A percentile compares a stretch with the other conserved stretches of the same genome.
phyloP scores from a whole-genome alignment of 164 flowering plant genomes.

The Magnolia changhungtana region DNA sequence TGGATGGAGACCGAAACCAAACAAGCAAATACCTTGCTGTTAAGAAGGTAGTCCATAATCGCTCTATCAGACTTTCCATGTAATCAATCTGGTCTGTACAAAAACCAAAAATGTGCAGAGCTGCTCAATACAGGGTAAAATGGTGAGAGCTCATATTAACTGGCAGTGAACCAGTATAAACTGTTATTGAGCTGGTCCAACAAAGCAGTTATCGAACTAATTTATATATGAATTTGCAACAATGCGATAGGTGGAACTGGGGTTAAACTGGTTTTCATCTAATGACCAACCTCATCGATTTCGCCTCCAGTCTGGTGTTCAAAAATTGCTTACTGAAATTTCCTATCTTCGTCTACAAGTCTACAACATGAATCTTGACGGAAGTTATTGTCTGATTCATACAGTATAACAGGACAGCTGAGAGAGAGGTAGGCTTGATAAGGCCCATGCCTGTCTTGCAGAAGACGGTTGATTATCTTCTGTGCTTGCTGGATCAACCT shows the following conservation, averaged over 20 bases:
- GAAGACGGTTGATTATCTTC: slow-evolving; percentile 78
- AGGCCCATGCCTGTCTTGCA: slow-evolving; percentile 90
- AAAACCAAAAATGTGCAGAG: background rate
- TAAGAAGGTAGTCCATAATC: slow-evolving; percentile 63
- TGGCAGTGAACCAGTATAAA: background rate
- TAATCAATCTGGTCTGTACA: background rate
- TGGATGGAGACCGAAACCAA: slow-evolving; percentile 93
- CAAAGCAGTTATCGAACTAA: background rate
- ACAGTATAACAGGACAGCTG: slow-evolving; percentile 95
- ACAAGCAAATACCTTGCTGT: slow-evolving; percentile 75
- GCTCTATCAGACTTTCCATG: background rate
- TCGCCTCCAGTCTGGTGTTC: background rate
- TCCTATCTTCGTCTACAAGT: background rate
- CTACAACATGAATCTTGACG: slow-evolving; percentile 20
- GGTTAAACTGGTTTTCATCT: background rate
- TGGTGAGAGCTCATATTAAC: background rate
- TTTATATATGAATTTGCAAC: background rate
- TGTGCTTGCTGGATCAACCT: slow-evolving; percentile 72
- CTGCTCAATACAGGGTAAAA: background rate
- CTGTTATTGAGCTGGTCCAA: background rate
- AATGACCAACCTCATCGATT: background rate
- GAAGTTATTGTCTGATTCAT: slow-evolving; percentile 23
- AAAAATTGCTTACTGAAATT: background rate
- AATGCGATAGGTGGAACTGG: background rate
- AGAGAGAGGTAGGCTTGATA: slow-evolving; percentile 84